Base-by-base conservation (phyloP, 192 early-diverging fungal genomes). In the Coemansia sp. region DNA sequence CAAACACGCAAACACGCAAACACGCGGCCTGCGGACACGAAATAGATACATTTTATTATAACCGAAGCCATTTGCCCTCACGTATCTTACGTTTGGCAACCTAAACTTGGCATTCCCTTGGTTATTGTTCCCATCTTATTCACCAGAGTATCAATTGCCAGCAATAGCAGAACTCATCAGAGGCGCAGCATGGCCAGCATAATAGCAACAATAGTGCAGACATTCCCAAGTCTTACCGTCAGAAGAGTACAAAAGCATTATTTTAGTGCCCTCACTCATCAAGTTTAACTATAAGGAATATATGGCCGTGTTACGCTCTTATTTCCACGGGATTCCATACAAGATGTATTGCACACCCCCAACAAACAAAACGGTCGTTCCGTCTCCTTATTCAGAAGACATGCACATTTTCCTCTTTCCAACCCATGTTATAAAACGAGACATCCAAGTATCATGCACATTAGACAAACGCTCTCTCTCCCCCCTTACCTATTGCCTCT, bases 371-470 rank as follows among this genome's bases (percentile, higher is more conserved):
- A 50, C 7, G 23, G 22, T 11, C 23, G 9, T 52, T 25, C 23
- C 10, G 23, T 52, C 10, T 52, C 23, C 49, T 52, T 52, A 52
- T 52, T 52, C 20, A 52, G 23, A 3, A 25, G 5, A 25, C 22
- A 52, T 52, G 23, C 49, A 25, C 49, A 52, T 25, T 50, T 50
- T 8, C 19, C 23, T 52, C 49, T 25, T 48, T 25, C 23, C 49
- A 52, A 52, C 2, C 23, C 20, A 13, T 52, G 49, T 25, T 52
- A 20, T 48, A 56, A 36, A 19, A 41, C 22, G 56, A 65, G 35
- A 65, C 38, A 65, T 63, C 62, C 50, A 49, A 56, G 53, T 54
- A 33, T 20, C 33, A 5, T 20, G 33, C 55, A 36, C 55, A 52
- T 52, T 25, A 25, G 6, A 8, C 8, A 52, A 33, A 32, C 14